Evolutionary conservation across 331 rosid species (phyloP).

Genomic region (Malus hybrid): DNA sequence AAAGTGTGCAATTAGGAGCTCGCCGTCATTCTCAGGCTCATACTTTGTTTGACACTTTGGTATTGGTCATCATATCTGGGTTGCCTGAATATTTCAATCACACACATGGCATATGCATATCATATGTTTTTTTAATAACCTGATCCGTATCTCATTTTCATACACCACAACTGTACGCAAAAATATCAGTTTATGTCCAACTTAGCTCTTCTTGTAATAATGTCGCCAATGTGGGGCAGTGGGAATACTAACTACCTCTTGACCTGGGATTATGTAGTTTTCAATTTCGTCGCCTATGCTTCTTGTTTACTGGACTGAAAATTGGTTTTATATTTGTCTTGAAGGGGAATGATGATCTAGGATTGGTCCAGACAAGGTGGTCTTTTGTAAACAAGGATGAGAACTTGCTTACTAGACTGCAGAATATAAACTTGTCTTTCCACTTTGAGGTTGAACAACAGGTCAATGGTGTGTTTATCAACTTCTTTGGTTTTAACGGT

Average conservation of each 20-base stretch:
- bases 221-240: background rate
- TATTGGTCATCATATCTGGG: background rate
- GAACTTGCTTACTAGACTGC: constrained; percentile 94
- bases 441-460: constrained; percentile 99
- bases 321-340: constrained; percentile 7
- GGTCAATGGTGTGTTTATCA: constrained; percentile 80
- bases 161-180: background rate
- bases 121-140: background rate
- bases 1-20: background rate
- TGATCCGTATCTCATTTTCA: background rate
- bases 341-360: constrained; percentile 94
- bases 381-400: constrained; percentile 96
- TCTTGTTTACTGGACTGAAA: constrained; percentile 15
- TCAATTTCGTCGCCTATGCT: background rate
- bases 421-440: constrained; percentile 84
- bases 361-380: constrained; percentile 95
- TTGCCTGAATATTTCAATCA: background rate
- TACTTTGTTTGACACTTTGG: background rate
- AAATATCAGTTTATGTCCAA: background rate
- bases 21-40: background rate
- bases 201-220: background rate
- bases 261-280: background rate
- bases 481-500: constrained; percentile 97
- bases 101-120: background rate
- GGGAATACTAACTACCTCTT: background rate